Base-by-base conservation (phyloP, 2,329 filamentous ascomycete species). In the Chrysoporthe cubensis region DNA sequence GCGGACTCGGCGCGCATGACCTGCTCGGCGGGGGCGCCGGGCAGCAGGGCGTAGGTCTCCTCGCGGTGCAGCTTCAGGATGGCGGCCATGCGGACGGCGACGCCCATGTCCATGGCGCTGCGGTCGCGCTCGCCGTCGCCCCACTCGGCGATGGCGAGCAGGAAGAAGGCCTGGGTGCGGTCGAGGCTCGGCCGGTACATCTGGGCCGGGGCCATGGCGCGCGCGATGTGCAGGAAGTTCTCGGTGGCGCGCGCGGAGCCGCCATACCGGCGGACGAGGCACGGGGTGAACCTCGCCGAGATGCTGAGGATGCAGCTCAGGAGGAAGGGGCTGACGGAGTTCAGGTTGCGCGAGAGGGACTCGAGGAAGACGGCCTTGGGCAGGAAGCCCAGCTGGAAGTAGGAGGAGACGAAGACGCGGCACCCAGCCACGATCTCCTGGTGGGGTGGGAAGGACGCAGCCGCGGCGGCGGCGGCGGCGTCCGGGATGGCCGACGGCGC, bases 101-200 rank as follows among this genome's bases (percentile, higher is more conserved):
- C 74, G 16, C 78, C 78, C 78, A 80, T 80, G 58, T 79, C 73
- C 46, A 78, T 78, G 64, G 72, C 70, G 54, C 75, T 76, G 18
- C 75, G 70, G 42, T 77, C 71, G 52, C 72, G 75, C 46, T 78
- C 76, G 8, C 75, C 76, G 44, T 77, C 75, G 2, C 76, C 77
- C 76, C 77, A 78, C 50, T 78, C 73, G 3, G 77, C 73, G 32
- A 78, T 77, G 60, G 72, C 72, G 21, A 77, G 64, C 6, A 78
- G 72, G 60, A 78, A 78, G 68, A 78, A 77, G 16, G 68, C 74
- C 63, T 78, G 75, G 14, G 74, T 75, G 9, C 70, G 68, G 62
- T 77, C 75, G 13, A 77, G 72, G 7, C 69, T 73, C 2, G 75
- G 72, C 26, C 61, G 67, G 62, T 73, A 77, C 76, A 78, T 78